Evolutionary conservation across 331 rosid genomes (phyloP).

Genomic region (Pyracantha coccinea): DNA sequence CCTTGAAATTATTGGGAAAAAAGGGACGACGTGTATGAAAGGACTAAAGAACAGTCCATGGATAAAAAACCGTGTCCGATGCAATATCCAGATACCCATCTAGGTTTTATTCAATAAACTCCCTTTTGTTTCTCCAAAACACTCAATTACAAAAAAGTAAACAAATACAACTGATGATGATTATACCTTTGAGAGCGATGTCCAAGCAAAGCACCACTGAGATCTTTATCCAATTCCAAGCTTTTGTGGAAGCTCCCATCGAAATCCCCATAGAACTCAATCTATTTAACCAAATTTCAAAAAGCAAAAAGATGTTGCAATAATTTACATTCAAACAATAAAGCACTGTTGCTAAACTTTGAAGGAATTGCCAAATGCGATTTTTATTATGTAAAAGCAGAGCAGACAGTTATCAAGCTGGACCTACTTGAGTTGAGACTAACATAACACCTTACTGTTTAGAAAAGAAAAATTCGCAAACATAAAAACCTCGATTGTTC

Average conservation of each 20-base stretch:
- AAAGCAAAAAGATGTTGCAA: background rate
- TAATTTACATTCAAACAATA: background rate
- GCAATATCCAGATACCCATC: background rate
- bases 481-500: background rate
- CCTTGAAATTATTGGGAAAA: background rate
- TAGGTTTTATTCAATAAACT: background rate
- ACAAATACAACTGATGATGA: background rate
- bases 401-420: background rate
- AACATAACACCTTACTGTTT: background rate
- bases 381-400: background rate
- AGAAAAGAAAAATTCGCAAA: background rate
- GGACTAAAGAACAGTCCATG: background rate
- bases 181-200: constrained; percentile 73
- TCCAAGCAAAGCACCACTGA: constrained; percentile 85
- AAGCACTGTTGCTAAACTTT: background rate
- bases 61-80: background rate
- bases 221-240: constrained; percentile 77
- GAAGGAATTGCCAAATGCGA: background rate
- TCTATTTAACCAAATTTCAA: constrained; percentile 30
- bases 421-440: background rate
- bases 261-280: constrained; percentile 89
- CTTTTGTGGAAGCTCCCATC: constrained; percentile 90
- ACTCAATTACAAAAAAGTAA: background rate
- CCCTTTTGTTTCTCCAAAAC: too few relatives aligned
- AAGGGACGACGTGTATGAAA: too few relatives aligned